Conservation (phyloP, 305 asterid genomes). For the Salvia sclarea region DNA sequence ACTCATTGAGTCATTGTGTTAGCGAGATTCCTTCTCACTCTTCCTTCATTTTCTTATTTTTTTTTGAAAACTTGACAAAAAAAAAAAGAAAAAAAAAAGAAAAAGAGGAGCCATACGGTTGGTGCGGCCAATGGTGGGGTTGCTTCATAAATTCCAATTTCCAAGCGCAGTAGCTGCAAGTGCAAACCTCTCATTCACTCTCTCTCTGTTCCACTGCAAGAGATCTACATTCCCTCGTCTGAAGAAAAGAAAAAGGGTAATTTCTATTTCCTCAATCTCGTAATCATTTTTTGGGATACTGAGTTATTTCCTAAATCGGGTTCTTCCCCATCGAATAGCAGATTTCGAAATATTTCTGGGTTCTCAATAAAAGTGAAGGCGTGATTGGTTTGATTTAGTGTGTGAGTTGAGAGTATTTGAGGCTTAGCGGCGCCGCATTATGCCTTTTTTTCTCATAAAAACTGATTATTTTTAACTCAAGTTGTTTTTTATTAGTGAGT, state of each 20-base stretch:
- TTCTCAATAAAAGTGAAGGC: not conserved
- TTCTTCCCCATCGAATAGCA: not conserved
- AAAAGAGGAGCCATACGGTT: no score
- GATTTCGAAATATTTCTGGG: not conserved
- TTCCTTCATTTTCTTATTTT: not conserved
- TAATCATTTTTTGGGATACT: not conserved
- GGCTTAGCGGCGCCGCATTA: not conserved
- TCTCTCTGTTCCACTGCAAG: constrained; percentile 2
- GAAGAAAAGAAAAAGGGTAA: not conserved
- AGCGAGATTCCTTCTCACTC: no score
- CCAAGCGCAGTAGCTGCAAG: constrained; percentile 1
- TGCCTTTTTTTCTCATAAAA: not conserved
- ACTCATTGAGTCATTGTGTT: no score
- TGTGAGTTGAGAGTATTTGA: not conserved
- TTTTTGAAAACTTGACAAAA: no score
- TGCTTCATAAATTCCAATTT: not conserved
- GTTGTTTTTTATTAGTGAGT: not conserved
- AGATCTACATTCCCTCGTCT: constrained; percentile 16
- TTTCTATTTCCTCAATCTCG: constrained; percentile 1
- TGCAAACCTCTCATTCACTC: constrained; percentile 7
- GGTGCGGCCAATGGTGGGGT: no score
- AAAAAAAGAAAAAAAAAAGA: not conserved
- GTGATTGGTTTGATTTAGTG: not conserved
- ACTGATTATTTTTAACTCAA: not conserved
- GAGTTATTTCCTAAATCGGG: constrained; percentile 4